Conservation (phyloP, 371 early-diverging fungal genomes). For the Blakeslea trispora region DNA sequence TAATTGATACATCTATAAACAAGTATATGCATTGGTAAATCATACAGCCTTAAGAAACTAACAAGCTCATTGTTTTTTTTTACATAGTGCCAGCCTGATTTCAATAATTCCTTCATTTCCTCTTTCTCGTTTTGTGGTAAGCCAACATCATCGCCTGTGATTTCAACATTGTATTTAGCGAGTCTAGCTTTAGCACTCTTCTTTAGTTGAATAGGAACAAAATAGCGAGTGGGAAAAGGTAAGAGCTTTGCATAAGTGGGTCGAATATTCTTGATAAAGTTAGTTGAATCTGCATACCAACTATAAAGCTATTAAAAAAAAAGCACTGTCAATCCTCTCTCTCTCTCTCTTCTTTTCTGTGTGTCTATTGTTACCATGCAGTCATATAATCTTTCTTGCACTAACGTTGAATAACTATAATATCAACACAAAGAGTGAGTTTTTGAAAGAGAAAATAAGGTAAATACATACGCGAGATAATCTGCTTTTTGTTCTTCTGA, state of each 20-base stretch:
- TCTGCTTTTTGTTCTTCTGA: constrained; percentile 54
- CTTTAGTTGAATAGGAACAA: constrained; percentile 63
- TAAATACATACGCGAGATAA: constrained; percentile 39
- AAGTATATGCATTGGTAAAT: too few species aligned
- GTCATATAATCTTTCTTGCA: constrained; percentile 57
- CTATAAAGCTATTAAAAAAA: constrained; percentile 67
- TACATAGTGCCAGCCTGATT: constrained; percentile 52
- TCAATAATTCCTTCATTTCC: constrained; percentile 50
- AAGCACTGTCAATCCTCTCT: too few species aligned
- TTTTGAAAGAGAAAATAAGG: too few species aligned
- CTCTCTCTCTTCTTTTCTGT: too few species aligned
- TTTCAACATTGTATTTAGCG: constrained; percentile 49
- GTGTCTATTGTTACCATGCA: constrained; percentile 45
- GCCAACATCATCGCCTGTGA: constrained; percentile 39
- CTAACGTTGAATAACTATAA: constrained; percentile 51
- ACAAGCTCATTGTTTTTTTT: constrained; percentile 1
- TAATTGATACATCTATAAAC: constrained; percentile 54
- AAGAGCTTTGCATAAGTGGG: constrained; percentile 66
- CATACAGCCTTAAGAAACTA: too few species aligned
- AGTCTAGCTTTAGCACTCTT: constrained; percentile 57
- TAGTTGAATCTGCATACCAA: constrained; percentile 72
- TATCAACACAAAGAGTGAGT: too few species aligned
- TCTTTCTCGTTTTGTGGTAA: constrained; percentile 47
- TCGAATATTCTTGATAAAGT: constrained; percentile 65
- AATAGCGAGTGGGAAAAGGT: constrained; percentile 63